Conservation (phyloP, 2,329 filamentous ascomycete genomes). For the Scedosporium aurantiacum region DNA sequence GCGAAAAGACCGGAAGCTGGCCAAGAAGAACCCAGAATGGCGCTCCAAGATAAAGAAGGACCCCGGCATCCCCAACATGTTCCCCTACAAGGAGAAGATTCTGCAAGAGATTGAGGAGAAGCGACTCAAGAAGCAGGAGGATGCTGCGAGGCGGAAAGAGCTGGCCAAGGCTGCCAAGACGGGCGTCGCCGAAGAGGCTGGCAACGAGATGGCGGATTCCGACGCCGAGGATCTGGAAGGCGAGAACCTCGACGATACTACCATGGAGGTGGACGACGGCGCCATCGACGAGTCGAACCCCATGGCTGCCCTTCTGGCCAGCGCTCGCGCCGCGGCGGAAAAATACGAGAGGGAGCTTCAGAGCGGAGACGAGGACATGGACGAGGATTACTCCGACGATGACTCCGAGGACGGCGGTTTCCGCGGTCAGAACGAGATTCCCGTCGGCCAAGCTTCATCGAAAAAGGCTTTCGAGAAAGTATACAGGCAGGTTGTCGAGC, state of each 20-base stretch:
- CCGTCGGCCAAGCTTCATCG: slow-evolving; percentile 49
- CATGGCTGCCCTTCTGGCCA: slow-evolving; percentile 84
- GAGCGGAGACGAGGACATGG: slow-evolving; percentile 47
- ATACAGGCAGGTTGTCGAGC: slow-evolving; percentile 85
- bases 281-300: slow-evolving; percentile 66
- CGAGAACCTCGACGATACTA: slow-evolving; percentile 36
- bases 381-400: slow-evolving; percentile 27
- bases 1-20: slow-evolving; percentile 75
- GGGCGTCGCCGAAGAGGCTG: slow-evolving; percentile 34
- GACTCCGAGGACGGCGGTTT: slow-evolving; percentile 43
- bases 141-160: slow-evolving; percentile 59
- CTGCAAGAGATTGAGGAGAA: slow-evolving; percentile 90
- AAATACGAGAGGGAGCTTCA: slow-evolving; percentile 59
- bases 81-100: slow-evolving; percentile 94
- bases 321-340: slow-evolving; percentile 65
- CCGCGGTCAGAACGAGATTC: slow-evolving; percentile 39
- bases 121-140: slow-evolving; percentile 69
- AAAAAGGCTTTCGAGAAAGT: slow-evolving; percentile 88
- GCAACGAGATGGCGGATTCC: slow-evolving; percentile 31
- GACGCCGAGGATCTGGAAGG: slow-evolving; percentile 37
- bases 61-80: slow-evolving; percentile 91
- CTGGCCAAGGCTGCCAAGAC: slow-evolving; percentile 58
- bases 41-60: slow-evolving; percentile 92
- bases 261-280: slow-evolving; percentile 42
- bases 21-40: slow-evolving; percentile 97